Base-by-base conservation (phyloP, 2,329 filamentous ascomycete genomes). In the Metarhizium humberi region DNA sequence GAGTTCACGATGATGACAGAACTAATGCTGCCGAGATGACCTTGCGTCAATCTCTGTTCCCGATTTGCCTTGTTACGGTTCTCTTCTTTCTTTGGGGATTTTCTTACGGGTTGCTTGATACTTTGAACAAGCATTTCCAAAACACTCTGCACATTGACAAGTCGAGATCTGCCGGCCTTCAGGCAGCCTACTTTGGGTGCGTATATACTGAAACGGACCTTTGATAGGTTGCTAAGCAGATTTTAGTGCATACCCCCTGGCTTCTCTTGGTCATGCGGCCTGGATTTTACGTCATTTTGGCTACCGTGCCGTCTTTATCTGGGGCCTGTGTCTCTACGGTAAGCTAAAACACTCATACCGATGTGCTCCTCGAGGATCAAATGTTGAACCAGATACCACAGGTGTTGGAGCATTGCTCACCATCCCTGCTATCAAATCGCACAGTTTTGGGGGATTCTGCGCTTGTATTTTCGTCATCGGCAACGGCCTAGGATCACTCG, bases 391-490 rank as follows among this genome's bases (percentile, higher is more conserved):
- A 8, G 25, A 46, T 46, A 25, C 6, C 20, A 25, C 43, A 46
- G 43, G 43, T 11, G 43, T 81, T 38, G 80, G 80, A 16, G 79
- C 77, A n/a, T 65, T 81, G 51, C 69, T 81, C 16, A 75, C 77
- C 11, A 80, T 78, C 53, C 75, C 78, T 0, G 79, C 77, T 57
- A 78, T 85, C 62, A 78, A 80, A 59, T 78, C 80, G 40, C 75
- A 78, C 55, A 87, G 82, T 14, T 92, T 91, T 63, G 81, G 78
- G 30, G 88, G 87, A 10, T 91, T 91, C 71, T 90, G 86, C 63
- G 81, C 79, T 42, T 79, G 76, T 61, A 83, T 88, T 61, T 89
- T 91, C 68, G 80, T 91, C 59, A 86, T 90, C 56, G 88, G 87
- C 32, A 85, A 84, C 56, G 87, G 87, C 4, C 75, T 91, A 0